These are phyloP conservation scores for Alternaria viburni DNA, from an alignment of 2,329 filamentous ascomycete species.

Conservation along the genomic window DNA sequence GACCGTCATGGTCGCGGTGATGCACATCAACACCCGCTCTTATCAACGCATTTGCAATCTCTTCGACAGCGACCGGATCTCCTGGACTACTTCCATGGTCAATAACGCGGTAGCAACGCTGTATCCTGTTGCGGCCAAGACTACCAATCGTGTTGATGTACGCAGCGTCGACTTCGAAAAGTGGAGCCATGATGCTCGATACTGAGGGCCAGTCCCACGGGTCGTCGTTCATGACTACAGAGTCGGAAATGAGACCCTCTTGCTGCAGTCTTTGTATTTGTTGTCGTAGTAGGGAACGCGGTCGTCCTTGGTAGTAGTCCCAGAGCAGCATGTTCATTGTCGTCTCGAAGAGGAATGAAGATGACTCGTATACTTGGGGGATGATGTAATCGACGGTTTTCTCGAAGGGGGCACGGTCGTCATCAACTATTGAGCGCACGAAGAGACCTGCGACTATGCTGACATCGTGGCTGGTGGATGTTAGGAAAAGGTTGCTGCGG, in stretches of 20 bases:
- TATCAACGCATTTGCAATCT: slow-evolving; percentile 1
- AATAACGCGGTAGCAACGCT: not conserved
- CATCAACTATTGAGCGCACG: slow-evolving; percentile 1
- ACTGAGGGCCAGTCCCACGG: slow-evolving; percentile 8
- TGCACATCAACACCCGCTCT: not conserved
- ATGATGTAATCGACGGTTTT: slow-evolving; percentile 1
- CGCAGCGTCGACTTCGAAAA: not conserved
- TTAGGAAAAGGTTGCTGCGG: not conserved
- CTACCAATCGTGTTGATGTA: slow-evolving; percentile 2
- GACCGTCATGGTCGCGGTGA: not conserved
- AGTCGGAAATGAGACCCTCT: not conserved
- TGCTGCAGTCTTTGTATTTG: not conserved
- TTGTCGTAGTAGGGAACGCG: not conserved
- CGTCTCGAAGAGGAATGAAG: slow-evolving; percentile 5
- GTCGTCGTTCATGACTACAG: not conserved
- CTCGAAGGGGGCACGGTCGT: not conserved
- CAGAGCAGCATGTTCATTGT: slow-evolving; percentile 8
- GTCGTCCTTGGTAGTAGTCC: slow-evolving; percentile 5
- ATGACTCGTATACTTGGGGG: slow-evolving; percentile 2
- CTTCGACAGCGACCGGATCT: not conserved
- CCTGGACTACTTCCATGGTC: not conserved
- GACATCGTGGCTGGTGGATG: not conserved
- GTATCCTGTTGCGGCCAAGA: slow-evolving; percentile 5
- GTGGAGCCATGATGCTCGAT: not conserved
- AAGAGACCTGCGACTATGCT: slow-evolving; percentile 5